Base-by-base conservation (phyloP, 306 rosid genomes). In the Alnus rubra region DNA sequence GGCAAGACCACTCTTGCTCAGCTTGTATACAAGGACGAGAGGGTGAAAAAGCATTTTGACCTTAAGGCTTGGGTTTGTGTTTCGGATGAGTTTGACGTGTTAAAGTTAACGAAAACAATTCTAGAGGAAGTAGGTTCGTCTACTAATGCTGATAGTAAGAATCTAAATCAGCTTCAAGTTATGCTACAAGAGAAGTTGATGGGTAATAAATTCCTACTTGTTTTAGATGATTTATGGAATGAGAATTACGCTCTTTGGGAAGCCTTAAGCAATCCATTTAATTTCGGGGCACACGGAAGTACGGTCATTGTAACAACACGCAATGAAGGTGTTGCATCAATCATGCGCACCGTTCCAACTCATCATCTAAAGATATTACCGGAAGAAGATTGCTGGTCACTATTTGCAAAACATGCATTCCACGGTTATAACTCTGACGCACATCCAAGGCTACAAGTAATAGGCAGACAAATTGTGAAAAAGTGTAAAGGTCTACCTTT, bases 401-500 rank as follows among this genome's bases (percentile, higher is more conserved):
- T 14, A 42, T 76, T 76, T 37, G 63, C 71, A 50, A 75, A 59
- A n/a, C 74, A 65, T 2, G 81, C 85, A 31, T 73, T 72, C 16
- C 7, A 1, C 2, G 5, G 13, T 39, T 48, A 35, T 0, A 39
- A 8, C 35, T 9, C 35, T 5, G 23, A 42, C 0, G 67, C 56
- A 65, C 76, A 11, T n/a, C 79, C 69, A 7, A 67, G 67, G 13
- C 56, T 78, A n/a, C 30, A 45, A 14, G 6, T 28, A 55, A 78
- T 73, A 2, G 67, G 82, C 7, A 44, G 50, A 28, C 53, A 81
- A 67, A 69, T 76, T 16, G 71, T 68, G 45, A 48, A 68, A 56
- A 80, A 80, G 70, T 80, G 84, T 11, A 14, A 30, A 8, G 84
- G 79, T 3, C 64, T 75, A 0, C 84, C 80, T 2, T 39, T 81